Base-by-base conservation (phyloP, 352 stramenopile genomes). In the Globisporangium polare region DNA sequence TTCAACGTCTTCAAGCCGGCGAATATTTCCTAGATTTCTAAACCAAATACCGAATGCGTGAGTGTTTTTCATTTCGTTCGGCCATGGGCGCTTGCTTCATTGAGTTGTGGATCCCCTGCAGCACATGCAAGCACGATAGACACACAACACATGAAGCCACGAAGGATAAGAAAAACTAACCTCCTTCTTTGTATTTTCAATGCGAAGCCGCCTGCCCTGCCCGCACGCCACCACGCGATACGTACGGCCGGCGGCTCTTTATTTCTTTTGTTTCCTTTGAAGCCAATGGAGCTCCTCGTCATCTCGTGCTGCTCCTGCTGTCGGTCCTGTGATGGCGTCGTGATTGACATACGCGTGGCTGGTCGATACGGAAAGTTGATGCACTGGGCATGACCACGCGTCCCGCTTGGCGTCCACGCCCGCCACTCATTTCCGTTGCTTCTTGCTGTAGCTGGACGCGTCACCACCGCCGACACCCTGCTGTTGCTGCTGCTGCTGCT, bases 1-100 rank as follows among this genome's bases (percentile, higher is more conserved):
- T 99, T 99, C 73, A 98, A 98, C 74, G 84, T 98, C 12, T 99
- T 99, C 73, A 99, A 99, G 80, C 96, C 97, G 52, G 89, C 80
- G 73, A 95, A 95, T 80, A 95, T 95, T 82, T 95, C 86, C 51
- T 95, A 94, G 89, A 15, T 20, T 12, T 22, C 29, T 27, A 41
- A 20, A 27, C 41, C 17, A 20, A 46, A 46, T 46, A 46, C 41
- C 22, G 18, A n/a, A 46, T 46, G 41, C 18, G 15, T 45, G 4
- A 6, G 39, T 46, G 18, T 46, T 22, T 46, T 46, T 46, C 12
- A n/a, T 33, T 33, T 7, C 29, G 5, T 9, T 2, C 8, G 5
- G 8, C 5, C 29, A 33, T 33, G 29, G 29, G 29, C 29, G 29
- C 29, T 33, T 33, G 29, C 29, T 33, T 4, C 29, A 33, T 33